Evolutionary conservation across 805 yeast genomes (phyloP).

Genomic region (Pichia ethanolica): DNA sequence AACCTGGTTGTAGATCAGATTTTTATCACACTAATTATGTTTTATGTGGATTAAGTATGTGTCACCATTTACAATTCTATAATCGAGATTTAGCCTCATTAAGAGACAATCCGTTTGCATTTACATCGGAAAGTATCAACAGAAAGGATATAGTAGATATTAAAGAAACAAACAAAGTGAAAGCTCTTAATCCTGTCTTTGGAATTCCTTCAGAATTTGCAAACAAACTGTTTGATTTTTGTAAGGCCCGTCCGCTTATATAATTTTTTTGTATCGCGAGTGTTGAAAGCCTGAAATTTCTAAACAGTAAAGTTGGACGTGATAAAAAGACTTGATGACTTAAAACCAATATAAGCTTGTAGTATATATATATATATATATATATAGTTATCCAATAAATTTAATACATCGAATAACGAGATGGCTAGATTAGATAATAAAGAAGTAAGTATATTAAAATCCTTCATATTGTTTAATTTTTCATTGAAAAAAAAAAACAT

Average conservation of each 20-base stretch:
- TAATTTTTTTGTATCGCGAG: too few species aligned
- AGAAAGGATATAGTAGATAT: constrained; percentile 17
- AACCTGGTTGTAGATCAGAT: constrained; percentile 77
- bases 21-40: constrained; percentile 88
- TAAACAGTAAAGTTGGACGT: too few species aligned
- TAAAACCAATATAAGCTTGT: too few species aligned
- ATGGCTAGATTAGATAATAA: constrained; percentile 12
- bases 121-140: constrained; percentile 14
- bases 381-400: not conserved
- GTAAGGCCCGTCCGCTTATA: not conserved
- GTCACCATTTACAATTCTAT: constrained; percentile 38
- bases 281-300: too few species aligned
- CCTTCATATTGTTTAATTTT: not conserved
- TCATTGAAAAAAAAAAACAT: not conserved
- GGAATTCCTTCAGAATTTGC: constrained; percentile 42
- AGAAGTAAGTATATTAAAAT: constrained; percentile 18
- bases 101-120: constrained; percentile 15
- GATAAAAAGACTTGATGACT: too few species aligned
- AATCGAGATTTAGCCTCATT: constrained; percentile 10
- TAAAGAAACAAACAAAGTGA: constrained; percentile 16
- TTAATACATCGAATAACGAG: not conserved
- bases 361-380: too few species aligned
- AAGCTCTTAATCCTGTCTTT: constrained; percentile 48
- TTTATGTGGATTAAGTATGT: constrained; percentile 62
- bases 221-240: constrained; percentile 10